Base-by-base conservation (phyloP, 2,329 filamentous ascomycete species). In the Dothideomycetidae sp. region DNA sequence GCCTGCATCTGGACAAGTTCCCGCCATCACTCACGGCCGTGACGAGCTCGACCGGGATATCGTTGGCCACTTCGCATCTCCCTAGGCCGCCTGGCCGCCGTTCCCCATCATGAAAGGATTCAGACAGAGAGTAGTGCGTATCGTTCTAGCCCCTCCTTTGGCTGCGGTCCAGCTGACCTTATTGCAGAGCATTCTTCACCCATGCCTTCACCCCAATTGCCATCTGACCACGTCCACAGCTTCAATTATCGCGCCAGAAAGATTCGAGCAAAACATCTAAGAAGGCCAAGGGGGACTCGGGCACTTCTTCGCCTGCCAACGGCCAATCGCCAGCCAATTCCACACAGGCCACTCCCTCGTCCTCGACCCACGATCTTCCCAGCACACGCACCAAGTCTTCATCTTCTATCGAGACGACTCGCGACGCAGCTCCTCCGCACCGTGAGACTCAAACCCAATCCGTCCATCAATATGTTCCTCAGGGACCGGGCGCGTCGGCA, bases 41-140 rank as follows among this genome's bases (percentile, higher is more conserved):
- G n/a, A 26, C 21, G 21, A 26, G 21, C 21, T 26, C n/a, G 7
- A n/a, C 21, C 21, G n/a, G n/a, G 7, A 26, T n/a, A 26, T 26
- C 21, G 7, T 26, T 26, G 21, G 21, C n/a, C 21, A 7, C 21
- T n/a, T 7, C 21, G 7, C 21, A 26, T 26, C 21, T 13, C 13
- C 12, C 21, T 12, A 29, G 3, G 30, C 35, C 29, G 28, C 31
- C 15, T 40, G 30, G 13, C 31, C 13, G 12, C 28, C 13, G 40
- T 33, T 38, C 43, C 35, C 38, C 46, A 54, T 44, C 64, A 94
- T 96, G 88, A 94, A 93, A 70, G 81, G 84, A 61, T 93, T 96
- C 64, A 81, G 85, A 66, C 84, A 93, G 71, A 83, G 82, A 80
- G 85, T 94, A 71, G 85, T 93, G 75, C 71, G 82, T 75, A 47